These are phyloP conservation scores for Aaosphaeria pasadenensis DNA, from an alignment of 2,329 filamentous ascomycete genomes.

Conservation along the genomic window DNA sequence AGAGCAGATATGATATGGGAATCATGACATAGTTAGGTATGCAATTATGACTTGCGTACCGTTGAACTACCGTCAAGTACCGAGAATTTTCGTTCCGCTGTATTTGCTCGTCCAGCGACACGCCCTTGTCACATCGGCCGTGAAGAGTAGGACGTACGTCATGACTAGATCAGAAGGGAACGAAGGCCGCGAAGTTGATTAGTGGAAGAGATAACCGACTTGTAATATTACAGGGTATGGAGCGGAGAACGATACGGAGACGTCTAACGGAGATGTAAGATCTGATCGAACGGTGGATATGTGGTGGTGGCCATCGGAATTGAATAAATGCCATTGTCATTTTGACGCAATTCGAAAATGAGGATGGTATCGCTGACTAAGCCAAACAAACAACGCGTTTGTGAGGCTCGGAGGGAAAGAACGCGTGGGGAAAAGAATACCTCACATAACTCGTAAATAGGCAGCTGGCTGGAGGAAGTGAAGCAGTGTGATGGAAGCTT, in stretches of 20 bases:
- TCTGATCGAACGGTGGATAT: not conserved
- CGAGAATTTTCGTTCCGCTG: not conserved
- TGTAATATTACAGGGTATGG: not conserved
- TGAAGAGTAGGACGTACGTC: constrained; percentile 2
- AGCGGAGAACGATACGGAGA: not conserved
- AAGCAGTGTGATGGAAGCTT: not conserved
- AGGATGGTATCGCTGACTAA: not conserved
- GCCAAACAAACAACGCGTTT: not conserved
- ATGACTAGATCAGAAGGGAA: constrained; percentile 3
- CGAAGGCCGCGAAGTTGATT: not conserved
- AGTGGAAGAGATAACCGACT: not conserved
- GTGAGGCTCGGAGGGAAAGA: too few species aligned
- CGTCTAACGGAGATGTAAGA: not conserved
- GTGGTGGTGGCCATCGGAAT: not conserved
- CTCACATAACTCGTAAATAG: too few species aligned
- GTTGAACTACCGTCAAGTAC: not conserved
- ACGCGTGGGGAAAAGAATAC: too few species aligned
- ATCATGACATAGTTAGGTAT: constrained; percentile 1
- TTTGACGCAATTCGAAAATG: constrained; percentile 3
- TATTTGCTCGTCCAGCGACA: not conserved
- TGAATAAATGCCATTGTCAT: not conserved
- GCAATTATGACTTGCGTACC: not conserved
- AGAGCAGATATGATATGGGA: not conserved
- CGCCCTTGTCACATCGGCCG: constrained; percentile 3
- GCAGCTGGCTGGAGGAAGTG: too few species aligned